These are phyloP conservation scores for Leucocoprinus birnbaumii DNA, from an alignment of 768 basidiomycete genomes.

Conservation along the genomic window DNA sequence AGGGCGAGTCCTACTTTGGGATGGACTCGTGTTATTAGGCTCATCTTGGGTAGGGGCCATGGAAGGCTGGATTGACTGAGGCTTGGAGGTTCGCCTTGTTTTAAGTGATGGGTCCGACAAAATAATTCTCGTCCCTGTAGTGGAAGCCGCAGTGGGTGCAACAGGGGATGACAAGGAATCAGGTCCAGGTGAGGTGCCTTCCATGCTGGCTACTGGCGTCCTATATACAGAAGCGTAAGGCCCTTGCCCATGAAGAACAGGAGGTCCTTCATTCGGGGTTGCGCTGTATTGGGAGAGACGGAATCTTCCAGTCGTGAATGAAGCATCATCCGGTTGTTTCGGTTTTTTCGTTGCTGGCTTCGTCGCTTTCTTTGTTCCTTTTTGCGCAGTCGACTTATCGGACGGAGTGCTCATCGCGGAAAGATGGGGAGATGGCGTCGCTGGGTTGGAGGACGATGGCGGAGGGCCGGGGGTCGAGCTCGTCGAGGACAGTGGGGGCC, in stretches of 20 bases:
- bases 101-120: slow-evolving; percentile 1
- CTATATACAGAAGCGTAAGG: slow-evolving; percentile 41
- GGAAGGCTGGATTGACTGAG: background rate
- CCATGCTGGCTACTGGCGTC: slow-evolving; percentile 1
- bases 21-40: background rate
- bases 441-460: slow-evolving; percentile 8
- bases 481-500: slow-evolving; percentile 4
- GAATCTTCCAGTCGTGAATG: slow-evolving; percentile 33
- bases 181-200: slow-evolving; percentile 3
- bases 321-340: slow-evolving; percentile 6
- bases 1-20: slow-evolving; percentile 1
- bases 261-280: slow-evolving; percentile 26
- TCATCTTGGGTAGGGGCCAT: background rate
- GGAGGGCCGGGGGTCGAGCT: slow-evolving; percentile 8
- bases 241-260: slow-evolving; percentile 29
- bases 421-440: slow-evolving; percentile 10
- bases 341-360: slow-evolving; percentile 5
- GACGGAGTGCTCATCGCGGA: slow-evolving; percentile 10
- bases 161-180: background rate
- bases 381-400: slow-evolving; percentile 4
- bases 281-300: slow-evolving; percentile 40
- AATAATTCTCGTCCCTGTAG: background rate
- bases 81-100: slow-evolving; percentile 1
- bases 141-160: background rate
- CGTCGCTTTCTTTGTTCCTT: slow-evolving; percentile 22